A percentile compares a stretch with the other conserved stretches of the same genome.
phyloP scores from a whole-genome alignment of 305 asterid genomes.

The Rubia tinctorum region DNA sequence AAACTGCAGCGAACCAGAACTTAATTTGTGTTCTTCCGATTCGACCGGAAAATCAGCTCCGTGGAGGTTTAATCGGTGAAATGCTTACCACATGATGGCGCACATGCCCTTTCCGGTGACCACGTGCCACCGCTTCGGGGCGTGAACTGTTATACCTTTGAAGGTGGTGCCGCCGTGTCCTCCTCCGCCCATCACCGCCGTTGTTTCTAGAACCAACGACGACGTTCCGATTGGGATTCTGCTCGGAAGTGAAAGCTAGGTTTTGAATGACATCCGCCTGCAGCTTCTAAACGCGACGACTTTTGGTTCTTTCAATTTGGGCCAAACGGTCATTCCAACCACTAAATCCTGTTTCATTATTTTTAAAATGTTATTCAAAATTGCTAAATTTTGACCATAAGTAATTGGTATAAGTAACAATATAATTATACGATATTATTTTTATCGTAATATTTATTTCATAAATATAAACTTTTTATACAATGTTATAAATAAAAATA shows the following conservation, averaged over 20 bases:
- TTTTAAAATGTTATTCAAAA: too few species aligned
- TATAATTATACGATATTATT: too few species aligned
- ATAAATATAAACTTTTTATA: too few species aligned
- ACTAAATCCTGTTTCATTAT: too few species aligned
- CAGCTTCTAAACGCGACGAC: neutral
- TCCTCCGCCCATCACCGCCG: conserved; percentile 46
- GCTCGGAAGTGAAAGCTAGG: neutral
- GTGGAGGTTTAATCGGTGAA: neutral
- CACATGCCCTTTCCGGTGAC: conserved; percentile 94
- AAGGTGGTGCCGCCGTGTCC: conserved; percentile 66
- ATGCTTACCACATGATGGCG: conserved; percentile 81
- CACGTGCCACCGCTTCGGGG: conserved; percentile 89
- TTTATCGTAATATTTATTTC: too few species aligned
- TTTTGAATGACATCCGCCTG: neutral
- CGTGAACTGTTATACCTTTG: conserved; percentile 77
- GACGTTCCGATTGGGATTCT: conserved; percentile 3
- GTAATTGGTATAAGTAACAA: too few species aligned
- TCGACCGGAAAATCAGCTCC: neutral
- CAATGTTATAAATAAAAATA: too few species aligned
- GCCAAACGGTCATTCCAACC: neutral
- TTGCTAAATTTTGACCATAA: too few species aligned
- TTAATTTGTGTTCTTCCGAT: neutral
- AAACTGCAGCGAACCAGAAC: neutral
- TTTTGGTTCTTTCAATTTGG: neutral
- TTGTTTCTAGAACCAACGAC: neutral